Evolutionary conservation across 495 filamentous ascomycete species (phyloP).

Genomic region (Talaromyces trachyspermus): DNA sequence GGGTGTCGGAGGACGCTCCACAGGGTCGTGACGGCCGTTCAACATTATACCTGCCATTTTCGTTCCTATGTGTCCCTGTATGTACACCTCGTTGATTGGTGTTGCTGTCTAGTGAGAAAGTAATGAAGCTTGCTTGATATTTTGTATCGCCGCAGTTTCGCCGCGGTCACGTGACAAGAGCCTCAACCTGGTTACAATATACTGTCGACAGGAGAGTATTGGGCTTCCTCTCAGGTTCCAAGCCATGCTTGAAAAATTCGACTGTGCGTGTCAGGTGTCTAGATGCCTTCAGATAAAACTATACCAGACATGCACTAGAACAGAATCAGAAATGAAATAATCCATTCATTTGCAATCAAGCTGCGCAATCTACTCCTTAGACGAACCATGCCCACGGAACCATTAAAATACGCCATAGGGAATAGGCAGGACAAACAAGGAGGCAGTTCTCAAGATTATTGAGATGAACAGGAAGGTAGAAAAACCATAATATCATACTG

Average conservation of each 20-base stretch:
- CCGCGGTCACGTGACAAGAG: too few species aligned
- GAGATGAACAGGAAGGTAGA: neutral
- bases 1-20: conserved; percentile 38
- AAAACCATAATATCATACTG: conserved; percentile 1
- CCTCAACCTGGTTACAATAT: too few species aligned
- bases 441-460: neutral
- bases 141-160: too few species aligned
- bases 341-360: conserved; percentile 4
- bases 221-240: too few species aligned
- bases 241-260: too few species aligned
- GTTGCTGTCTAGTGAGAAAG: too few species aligned
- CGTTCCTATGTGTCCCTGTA: neutral
- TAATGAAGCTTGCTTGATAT: too few species aligned
- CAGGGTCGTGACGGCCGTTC: conserved; percentile 29
- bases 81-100: too few species aligned
- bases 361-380: conserved; percentile 4
- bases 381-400: conserved; percentile 4
- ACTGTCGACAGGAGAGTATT: too few species aligned
- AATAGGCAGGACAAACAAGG: conserved; percentile 1
- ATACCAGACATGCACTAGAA: neutral
- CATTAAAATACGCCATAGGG: conserved; percentile 6
- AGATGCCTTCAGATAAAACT: too few species aligned
- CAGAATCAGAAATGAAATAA: neutral
- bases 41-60: conserved; percentile 22
- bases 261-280: too few species aligned